These are phyloP conservation scores for Cordyceps cicadae DNA, from an alignment of 2,329 filamentous ascomycete species.

Conservation along the genomic window DNA sequence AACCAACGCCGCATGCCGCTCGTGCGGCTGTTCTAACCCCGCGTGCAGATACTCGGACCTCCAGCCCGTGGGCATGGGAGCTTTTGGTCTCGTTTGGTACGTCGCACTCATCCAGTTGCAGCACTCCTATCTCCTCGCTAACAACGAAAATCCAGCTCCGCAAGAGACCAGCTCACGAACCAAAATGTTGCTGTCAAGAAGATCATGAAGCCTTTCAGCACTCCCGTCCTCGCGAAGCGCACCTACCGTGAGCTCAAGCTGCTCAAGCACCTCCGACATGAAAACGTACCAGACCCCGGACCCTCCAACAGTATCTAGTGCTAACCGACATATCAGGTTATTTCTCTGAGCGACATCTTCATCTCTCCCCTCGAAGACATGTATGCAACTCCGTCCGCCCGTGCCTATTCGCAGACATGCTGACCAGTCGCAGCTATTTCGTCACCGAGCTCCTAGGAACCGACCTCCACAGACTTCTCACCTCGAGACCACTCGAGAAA, in stretches of 20 bases:
- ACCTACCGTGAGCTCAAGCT: conserved; percentile 97
- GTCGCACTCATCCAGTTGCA: conserved; percentile 18
- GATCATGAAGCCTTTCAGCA: conserved; percentile 99
- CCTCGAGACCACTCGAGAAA: conserved; percentile 92
- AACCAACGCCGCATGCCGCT: neutral
- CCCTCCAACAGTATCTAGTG: neutral
- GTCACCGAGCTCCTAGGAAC: conserved; percentile 96
- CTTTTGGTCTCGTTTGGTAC: conserved; percentile 96
- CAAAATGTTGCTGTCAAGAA: conserved; percentile 99
- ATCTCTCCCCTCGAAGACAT: conserved; percentile 98
- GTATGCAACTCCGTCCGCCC: conserved; percentile 43
- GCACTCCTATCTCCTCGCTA: neutral
- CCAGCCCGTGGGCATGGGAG: conserved; percentile 97
- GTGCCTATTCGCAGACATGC: conserved; percentile 15
- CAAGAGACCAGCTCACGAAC: conserved; percentile 92
- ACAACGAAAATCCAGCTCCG: conserved; percentile 55
- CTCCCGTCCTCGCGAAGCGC: conserved; percentile 93
- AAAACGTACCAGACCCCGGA: conserved; percentile 60
- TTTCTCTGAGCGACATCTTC: conserved; percentile 98
- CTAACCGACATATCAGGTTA: conserved; percentile 53
- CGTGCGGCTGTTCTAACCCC: neutral
- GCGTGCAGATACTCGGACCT: conserved; percentile 80
- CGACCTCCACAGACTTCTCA: conserved; percentile 89
- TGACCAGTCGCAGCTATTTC: conserved; percentile 62
- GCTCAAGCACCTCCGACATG: conserved; percentile 90